Evolutionary conservation across 805 yeast species (phyloP), one percentile per base, ranked within the genome.

Genomic region (Helenozyma baotianmanensis): DNA sequence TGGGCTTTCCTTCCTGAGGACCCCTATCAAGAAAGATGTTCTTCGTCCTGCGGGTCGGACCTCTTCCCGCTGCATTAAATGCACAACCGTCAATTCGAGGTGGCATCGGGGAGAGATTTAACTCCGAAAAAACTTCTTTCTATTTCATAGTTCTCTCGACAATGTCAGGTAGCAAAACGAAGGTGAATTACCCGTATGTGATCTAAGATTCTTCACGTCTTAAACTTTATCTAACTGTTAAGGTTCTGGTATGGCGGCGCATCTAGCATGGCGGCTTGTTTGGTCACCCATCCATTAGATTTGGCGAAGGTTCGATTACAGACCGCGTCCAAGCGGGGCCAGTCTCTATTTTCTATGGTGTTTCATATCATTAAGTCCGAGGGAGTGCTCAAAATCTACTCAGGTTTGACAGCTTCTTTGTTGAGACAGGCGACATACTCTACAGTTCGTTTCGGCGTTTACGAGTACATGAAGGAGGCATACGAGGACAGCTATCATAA

Each of bases 391-490:
- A 83, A 82, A 22, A 69, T 83, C n/a, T 86, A 87, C 52, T 76
- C 85, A 1, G 96, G 96, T 1, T 66, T 86, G 25, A 75, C 84
- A 35, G 96, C 96, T 1, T 81, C 92, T 2, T 56, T 87, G 25
- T 62, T 86, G 35, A 75, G 96, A 53, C 96, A 87, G 58, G 92
- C 86, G 2, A 85, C 96, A 2, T 86, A 87, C 54, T 84, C 95
- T 1, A 80, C 94, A 2, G 80, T 87, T 1, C 67, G 96, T 52
- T 86, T 86, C 50, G 96, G 95, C 25, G 75, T 80, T n/a, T 86
- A 86, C 56, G 96, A 86, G 54, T 68, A 66, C 38, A 63, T 85
- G 48, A 86, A 86, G 49, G 86, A 80, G 27, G 27, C 42, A 14
- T 56, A 60, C 19, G 57, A 67, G 18, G 61, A 68, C 21, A 57